Evolutionary conservation across 225 moss, liverwort and hornwort species (phyloP).

Genomic region (Neckera pumila): DNA sequence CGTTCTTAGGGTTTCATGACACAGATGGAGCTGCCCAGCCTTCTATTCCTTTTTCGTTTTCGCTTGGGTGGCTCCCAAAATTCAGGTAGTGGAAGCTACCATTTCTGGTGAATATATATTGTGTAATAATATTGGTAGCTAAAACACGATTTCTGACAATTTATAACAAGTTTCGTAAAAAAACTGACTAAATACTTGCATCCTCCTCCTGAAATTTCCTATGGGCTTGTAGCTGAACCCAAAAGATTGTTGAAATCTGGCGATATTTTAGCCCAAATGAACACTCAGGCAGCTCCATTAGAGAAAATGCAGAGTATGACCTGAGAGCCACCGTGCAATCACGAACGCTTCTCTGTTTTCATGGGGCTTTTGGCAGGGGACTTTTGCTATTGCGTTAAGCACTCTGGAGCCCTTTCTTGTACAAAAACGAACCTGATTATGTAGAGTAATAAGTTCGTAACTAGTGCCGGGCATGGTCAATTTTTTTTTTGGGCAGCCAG

Average conservation of each 20-base stretch:
- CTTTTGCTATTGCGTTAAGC: neutral
- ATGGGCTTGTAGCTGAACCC: neutral
- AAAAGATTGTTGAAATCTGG: neutral
- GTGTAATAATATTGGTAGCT: no score
- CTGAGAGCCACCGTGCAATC: slow-evolving; percentile 23
- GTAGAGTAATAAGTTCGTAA: no score
- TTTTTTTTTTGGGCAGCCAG: no score
- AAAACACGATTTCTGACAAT: neutral
- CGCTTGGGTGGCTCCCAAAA: neutral
- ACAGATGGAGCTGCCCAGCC: neutral
- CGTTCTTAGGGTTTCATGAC: neutral
- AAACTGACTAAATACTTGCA: neutral
- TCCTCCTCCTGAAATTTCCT: neutral
- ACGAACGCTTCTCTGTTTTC: neutral
- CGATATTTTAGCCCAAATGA: neutral
- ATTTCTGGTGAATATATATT: neutral
- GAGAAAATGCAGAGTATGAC: neutral
- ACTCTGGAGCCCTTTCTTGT: no score
- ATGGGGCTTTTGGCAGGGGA: neutral
- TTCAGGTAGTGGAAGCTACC: neutral
- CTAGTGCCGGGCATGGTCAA: no score
- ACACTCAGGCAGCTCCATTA: no score
- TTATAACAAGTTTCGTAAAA: neutral
- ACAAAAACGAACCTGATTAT: no score
- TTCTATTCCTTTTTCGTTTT: neutral